Evolutionary conservation across 2,329 filamentous ascomycete species (phyloP), one percentile per base, ranked within the genome.

Genomic region (Alternaria sp.): DNA sequence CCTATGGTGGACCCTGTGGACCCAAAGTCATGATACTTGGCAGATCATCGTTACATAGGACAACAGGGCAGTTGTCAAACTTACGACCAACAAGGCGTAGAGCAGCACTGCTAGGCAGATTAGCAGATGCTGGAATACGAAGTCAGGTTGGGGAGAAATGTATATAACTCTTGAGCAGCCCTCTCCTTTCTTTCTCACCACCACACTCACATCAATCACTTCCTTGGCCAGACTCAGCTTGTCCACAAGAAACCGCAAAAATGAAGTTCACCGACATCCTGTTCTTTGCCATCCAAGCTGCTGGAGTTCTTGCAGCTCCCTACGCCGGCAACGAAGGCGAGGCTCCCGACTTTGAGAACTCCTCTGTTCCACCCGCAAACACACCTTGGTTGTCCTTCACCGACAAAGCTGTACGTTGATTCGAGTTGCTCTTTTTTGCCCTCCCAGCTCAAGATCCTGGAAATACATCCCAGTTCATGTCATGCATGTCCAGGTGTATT

Each of bases 331-430:
- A 43, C 27, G 14, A n/a, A 28, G 38, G 36, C 36, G 36, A 20
- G 2, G 50, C 38, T 40, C 50, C 50, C 8, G 50, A 53, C 38
- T 41, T 53, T 3, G 34, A 3, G 0, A 53, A 53, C 7, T 53
- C 50, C 1, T 43, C 50, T 2, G 12, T 43, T 6, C 50, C 50
- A 53, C 50, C 38, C 11, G 2, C 50, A 18, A 32, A 30, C 50
- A 53, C 50, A 41, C 50, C 50, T 43, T 53, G 38, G 50, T 7
- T 43, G 16, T 22, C 16, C 50, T 53, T 53, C 38, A 28, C 50
- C 14, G 50, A 53, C 9, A 53, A 53, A 41, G 38, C 38, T 27
- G 50, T 53, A 43, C 27, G 50, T 53, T 12, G 40, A 41, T 25
- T 30, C 11, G n/a, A 14, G 1, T 22, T 25, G 22, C 22, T 1